Evolutionary conservation across 2,329 filamentous ascomycete genomes (phyloP).

Genomic region (Furcasterigmium furcatum): DNA sequence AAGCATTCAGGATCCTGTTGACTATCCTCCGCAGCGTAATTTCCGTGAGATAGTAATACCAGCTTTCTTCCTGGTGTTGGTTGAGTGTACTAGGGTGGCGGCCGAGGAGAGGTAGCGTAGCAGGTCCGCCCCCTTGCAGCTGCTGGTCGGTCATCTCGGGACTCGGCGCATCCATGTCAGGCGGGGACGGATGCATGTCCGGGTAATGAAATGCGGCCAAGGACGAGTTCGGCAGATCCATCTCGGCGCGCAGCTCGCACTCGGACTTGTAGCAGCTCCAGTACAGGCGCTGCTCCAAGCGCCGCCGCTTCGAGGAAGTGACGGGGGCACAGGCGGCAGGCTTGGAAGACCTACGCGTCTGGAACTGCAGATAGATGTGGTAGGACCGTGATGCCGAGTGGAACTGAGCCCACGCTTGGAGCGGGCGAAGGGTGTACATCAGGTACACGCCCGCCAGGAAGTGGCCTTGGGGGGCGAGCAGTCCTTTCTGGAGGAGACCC

Average conservation of each 20-base stretch:
- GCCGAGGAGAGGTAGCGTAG: too few species aligned
- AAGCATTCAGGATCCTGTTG: constrained; percentile 31
- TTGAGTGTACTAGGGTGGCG: not conserved
- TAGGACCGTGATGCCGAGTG: constrained; percentile 21
- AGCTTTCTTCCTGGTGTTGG: constrained; percentile 27
- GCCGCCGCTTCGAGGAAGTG: constrained; percentile 16
- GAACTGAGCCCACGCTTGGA: constrained; percentile 34
- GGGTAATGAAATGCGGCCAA: constrained; percentile 30
- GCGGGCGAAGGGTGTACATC: constrained; percentile 34
- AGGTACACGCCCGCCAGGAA: constrained; percentile 34
- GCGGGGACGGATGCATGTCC: constrained; percentile 21
- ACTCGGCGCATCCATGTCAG: constrained; percentile 5
- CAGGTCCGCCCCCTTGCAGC: constrained; percentile 16
- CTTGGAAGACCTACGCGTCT: constrained; percentile 8
- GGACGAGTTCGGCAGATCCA: constrained; percentile 30
- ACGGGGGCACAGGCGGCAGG: too few species aligned
- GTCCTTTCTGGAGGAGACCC: constrained; percentile 17
- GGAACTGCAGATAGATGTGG: constrained; percentile 26
- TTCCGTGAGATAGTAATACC: constrained; percentile 41
- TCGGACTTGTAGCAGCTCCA: constrained; percentile 42
- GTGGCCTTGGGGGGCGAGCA: constrained; percentile 31
- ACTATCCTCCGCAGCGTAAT: constrained; percentile 36
- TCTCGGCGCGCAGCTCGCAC: constrained; percentile 33
- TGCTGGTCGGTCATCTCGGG: not conserved
- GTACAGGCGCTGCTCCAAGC: constrained; percentile 34